Evolutionary conservation across 2,329 filamentous ascomycete genomes (phyloP).

Genomic region (Beauveria sp.): DNA sequence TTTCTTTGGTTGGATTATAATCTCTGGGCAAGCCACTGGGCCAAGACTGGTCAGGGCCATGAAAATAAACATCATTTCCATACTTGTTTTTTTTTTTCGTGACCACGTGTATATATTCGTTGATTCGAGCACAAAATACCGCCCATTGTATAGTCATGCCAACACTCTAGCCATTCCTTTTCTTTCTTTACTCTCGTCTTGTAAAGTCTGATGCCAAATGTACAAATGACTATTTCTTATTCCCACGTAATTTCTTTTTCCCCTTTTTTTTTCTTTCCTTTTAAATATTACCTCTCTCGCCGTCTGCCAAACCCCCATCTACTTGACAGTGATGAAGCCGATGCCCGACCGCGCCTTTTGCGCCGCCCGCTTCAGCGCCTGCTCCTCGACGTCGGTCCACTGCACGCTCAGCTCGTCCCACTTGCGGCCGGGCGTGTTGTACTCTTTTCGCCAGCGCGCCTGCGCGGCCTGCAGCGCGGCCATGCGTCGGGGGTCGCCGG

Average conservation of each 20-base stretch:
- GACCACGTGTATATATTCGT: neutral
- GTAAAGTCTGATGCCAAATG: neutral
- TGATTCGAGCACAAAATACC: neutral
- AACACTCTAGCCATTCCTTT: neutral
- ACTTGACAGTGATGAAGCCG: conserved; percentile 59
- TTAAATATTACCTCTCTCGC: no score
- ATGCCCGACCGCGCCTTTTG: conserved; percentile 52
- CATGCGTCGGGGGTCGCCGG: conserved; percentile 62
- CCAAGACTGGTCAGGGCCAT: neutral
- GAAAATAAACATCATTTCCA: neutral
- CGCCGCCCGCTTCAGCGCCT: conserved; percentile 51
- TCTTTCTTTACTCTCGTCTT: neutral
- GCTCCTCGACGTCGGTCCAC: conserved; percentile 61
- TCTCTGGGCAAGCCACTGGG: neutral
- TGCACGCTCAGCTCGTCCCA: conserved; percentile 60
- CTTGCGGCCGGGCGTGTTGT: conserved; percentile 53
- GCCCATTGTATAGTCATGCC: neutral
- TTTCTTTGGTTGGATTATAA: neutral
- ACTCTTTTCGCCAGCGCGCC: conserved; percentile 54
- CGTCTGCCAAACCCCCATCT: conserved; percentile 13
- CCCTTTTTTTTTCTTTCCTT: neutral
- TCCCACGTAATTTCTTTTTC: neutral
- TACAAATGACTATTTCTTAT: no score
- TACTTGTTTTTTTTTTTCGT: neutral
- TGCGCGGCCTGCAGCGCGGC: conserved; percentile 53